phyloP scores from a whole-genome alignment of 2,329 filamentous ascomycete species.

The Pseudogymnoascus sp. region DNA sequence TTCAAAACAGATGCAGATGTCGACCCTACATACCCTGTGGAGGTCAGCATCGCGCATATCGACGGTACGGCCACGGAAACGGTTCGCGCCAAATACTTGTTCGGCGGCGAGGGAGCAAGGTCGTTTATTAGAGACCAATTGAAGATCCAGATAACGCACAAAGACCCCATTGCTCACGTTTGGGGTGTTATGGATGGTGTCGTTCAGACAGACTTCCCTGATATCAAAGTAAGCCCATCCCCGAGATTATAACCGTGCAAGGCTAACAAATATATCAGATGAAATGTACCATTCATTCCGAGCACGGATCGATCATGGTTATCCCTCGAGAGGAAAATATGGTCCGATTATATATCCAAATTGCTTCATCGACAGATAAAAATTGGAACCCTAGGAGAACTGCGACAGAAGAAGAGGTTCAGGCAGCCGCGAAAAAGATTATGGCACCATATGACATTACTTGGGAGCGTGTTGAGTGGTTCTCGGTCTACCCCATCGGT shows the following conservation, averaged over 20 bases:
- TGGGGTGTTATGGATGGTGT: conserved; percentile 74
- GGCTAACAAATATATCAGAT: conserved; percentile 44
- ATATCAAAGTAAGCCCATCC: conserved; percentile 61
- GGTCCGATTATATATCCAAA: conserved; percentile 64
- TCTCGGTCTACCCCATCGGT: conserved; percentile 69
- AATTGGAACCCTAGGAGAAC: conserved; percentile 57
- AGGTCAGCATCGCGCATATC: conserved; percentile 69
- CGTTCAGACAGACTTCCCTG: conserved; percentile 65
- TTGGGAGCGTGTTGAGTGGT: conserved; percentile 65
- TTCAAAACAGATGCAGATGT: conserved; percentile 52
- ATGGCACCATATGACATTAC: conserved; percentile 59
- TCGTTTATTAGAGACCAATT: conserved; percentile 59
- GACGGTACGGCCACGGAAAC: conserved; percentile 65
- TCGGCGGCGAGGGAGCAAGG: conserved; percentile 63
- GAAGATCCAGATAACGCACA: conserved; percentile 63
- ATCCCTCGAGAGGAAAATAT: conserved; percentile 66
- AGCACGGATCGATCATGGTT: conserved; percentile 69
- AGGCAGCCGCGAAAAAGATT: conserved; percentile 58
- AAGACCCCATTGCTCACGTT: conserved; percentile 62
- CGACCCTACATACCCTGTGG: conserved; percentile 65
- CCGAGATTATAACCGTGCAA: conserved; percentile 37
- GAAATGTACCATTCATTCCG: conserved; percentile 70
- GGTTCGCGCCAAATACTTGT: conserved; percentile 61
- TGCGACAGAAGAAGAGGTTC: conserved; percentile 56
- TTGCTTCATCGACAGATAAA: conserved; percentile 52